Percentiles rank a stretch among this genome's conserved stretches.
phyloP scores from a whole-genome alignment of 495 filamentous ascomycete genomes.

The Thermothielavioides terrestris region DNA sequence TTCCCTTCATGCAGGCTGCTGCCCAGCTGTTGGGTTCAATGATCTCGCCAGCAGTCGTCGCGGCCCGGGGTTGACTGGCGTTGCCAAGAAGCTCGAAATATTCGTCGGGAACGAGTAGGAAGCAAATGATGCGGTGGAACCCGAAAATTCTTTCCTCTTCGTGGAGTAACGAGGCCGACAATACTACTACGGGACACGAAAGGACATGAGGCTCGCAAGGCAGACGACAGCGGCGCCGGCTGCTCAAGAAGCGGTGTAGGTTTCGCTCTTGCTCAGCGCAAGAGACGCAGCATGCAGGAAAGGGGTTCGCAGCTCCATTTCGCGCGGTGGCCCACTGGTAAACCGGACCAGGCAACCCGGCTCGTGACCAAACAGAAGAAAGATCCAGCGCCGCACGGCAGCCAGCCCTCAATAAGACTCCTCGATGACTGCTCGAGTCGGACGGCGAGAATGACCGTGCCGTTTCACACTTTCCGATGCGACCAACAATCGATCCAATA shows the following conservation, averaged over 20 bases:
- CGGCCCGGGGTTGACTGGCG: too few species aligned
- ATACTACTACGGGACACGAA: too few species aligned
- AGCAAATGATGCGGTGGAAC: background rate
- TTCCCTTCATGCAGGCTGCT: too few species aligned
- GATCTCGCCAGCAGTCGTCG: too few species aligned
- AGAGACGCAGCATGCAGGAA: background rate
- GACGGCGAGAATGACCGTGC: background rate
- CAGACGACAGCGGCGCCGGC: too few species aligned
- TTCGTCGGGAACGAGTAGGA: background rate
- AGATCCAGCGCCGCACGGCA: background rate
- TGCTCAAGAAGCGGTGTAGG: constrained; percentile 7
- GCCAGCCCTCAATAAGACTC: background rate
- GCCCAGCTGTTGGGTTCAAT: too few species aligned
- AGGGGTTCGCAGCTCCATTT: too few species aligned
- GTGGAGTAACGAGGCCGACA: background rate
- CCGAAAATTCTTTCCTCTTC: background rate
- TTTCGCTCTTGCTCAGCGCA: constrained; percentile 1
- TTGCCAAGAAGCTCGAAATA: too few species aligned
- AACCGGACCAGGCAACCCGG: background rate
- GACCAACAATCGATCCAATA: background rate
- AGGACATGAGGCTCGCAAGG: too few species aligned
- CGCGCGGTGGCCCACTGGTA: too few species aligned
- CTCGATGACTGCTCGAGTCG: background rate
- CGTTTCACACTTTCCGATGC: background rate
- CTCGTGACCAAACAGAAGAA: background rate